Base-by-base conservation (phyloP, 2,329 filamentous ascomycete genomes). In the Cladosporium sp. region DNA sequence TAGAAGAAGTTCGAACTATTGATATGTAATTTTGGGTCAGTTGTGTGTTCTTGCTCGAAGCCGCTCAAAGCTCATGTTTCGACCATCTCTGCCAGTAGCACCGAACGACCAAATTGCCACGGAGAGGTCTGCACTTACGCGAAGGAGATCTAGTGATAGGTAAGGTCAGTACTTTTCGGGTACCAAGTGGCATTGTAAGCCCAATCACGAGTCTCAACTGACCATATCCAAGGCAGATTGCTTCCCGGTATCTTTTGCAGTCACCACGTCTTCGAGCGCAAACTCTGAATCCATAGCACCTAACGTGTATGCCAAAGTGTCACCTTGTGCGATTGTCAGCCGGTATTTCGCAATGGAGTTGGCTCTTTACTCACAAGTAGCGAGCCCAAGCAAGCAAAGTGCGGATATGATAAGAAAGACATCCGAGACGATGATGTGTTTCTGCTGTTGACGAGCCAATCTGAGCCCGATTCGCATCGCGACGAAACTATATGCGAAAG, bases 391-490 rank as follows among this genome's bases (percentile, higher is more conserved):
- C 11, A 34, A 39, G 13, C 14, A 25, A 16, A 57, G 54, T 18
- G 54, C 54, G 3, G 54, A 57, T 23, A 39, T 26, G 11, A 57
- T 57, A 1, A 57, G 32, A 18, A 57, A 39, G 13, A 57, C n/a
- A 11, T 57, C 54, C 5, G 54, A 57, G 4, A 39, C 14, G 16
- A 57, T 57, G 32, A 57, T 57, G 32, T 57, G 54, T 57, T 57
- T 39, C 54, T 57, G 54, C 18, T 57, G 54, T 28, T 57, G 54
- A 57, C 28, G 54, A 57, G 54, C 54, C 54, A 57, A 39, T 32
- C 54, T 57, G 54, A 39, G 28, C n/a, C 54, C 30, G 14, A 57
- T 39, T 3, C 54, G n/a, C 54, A 39, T 23, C 13, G 54, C 32
- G 30, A 57, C 54, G 14, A 57, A 32, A 57, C 28, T 39, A 23